phyloP scores from a whole-genome alignment of 352 stramenopile species.

The Phytophthora cajani region DNA sequence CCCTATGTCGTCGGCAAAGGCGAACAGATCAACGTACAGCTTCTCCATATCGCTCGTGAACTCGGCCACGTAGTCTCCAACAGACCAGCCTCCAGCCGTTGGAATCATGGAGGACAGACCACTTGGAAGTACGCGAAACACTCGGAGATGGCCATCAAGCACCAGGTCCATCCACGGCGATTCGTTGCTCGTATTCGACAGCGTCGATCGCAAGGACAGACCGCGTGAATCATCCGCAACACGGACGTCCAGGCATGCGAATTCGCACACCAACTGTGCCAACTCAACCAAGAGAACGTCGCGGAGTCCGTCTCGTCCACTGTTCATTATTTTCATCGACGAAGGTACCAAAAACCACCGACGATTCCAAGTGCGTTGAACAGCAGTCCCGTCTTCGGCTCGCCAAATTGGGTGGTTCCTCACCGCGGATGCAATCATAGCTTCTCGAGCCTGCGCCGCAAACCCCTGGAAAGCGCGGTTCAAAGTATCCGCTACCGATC shows the following conservation, averaged over 20 bases:
- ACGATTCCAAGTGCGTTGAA: neutral
- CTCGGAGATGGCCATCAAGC: neutral
- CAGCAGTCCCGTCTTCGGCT: too few relatives aligned
- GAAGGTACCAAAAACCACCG: neutral
- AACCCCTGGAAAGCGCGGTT: neutral
- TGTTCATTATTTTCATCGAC: neutral
- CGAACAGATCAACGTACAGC: neutral
- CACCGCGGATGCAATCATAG: neutral
- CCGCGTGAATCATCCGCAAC: neutral
- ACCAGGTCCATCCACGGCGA: neutral
- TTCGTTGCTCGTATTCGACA: neutral
- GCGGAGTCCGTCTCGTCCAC: neutral
- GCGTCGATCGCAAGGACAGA: neutral
- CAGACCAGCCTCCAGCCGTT: neutral
- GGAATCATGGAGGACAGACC: neutral
- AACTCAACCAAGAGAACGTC: neutral
- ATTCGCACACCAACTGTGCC: neutral
- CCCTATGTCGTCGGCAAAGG: neutral
- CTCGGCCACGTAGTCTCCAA: neutral
- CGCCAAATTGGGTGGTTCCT: too few relatives aligned
- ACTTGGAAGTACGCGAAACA: neutral
- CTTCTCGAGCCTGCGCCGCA: neutral
- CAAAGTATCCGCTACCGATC: neutral
- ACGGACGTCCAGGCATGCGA: neutral
- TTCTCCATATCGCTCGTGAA: neutral